Conservation (phyloP, 2,329 filamentous ascomycete genomes). For the Alternaria brassicae region DNA sequence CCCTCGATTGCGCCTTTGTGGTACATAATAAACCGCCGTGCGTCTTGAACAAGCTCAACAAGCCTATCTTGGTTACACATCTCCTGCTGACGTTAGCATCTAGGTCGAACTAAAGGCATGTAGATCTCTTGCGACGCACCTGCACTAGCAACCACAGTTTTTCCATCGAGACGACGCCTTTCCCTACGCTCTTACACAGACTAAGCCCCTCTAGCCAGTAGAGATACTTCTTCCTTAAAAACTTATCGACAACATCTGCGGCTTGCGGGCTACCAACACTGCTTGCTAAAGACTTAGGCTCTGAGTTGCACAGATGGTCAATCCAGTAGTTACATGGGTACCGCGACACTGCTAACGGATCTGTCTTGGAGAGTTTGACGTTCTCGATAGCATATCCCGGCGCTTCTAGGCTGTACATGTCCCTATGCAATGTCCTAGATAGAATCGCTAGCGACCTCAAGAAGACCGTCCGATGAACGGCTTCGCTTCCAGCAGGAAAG, state of each 20-base stretch:
- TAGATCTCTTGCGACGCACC: no score
- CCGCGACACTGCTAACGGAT: no score
- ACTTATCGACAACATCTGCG: background rate
- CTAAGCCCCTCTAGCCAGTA: slow-evolving; percentile 10
- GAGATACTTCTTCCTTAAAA: background rate
- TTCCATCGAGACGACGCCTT: slow-evolving; percentile 19
- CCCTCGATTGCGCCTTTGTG: slow-evolving; percentile 19
- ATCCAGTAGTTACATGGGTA: slow-evolving; percentile 34
- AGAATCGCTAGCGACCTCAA: background rate
- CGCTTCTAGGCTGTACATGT: slow-evolving; percentile 21
- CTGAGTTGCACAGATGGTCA: slow-evolving; percentile 38
- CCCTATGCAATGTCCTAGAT: no score
- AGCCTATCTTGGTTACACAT: no score
- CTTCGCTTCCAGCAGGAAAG: background rate
- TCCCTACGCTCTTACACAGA: slow-evolving; percentile 17
- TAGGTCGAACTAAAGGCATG: no score
- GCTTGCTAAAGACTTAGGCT: background rate
- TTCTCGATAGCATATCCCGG: no score
- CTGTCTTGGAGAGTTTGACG: no score
- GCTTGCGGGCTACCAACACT: background rate
- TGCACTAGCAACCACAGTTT: background rate
- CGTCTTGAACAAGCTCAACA: slow-evolving; percentile 5
- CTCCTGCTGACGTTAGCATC: no score
- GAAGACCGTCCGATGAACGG: background rate
- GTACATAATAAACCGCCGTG: slow-evolving; percentile 25